Conservation (phyloP, 169 alveolate species). For the Eimeria tenella region DNA sequence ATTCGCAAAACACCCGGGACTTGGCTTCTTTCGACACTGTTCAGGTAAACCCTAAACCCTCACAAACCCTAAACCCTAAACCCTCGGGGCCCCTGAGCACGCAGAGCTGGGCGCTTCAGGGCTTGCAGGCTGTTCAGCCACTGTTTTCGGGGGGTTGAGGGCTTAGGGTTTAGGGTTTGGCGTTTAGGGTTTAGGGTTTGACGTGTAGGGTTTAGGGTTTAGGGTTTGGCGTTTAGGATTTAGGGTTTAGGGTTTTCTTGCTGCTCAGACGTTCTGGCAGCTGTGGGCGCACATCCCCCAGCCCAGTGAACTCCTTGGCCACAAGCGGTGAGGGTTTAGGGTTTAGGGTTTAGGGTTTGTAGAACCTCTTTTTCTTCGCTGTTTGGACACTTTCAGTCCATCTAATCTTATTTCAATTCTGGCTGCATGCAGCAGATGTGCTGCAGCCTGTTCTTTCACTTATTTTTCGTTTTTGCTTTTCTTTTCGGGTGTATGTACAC, state of each 20-base stretch:
- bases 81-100: no score
- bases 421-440: background rate
- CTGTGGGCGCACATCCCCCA: constrained; percentile 89
- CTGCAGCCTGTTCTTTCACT: background rate
- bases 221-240: background rate
- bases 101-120: no score
- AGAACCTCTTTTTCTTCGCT: no score
- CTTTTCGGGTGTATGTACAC: background rate
- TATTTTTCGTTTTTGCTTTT: background rate
- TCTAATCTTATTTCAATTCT: no score
- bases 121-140: no score
- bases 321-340: constrained; percentile 72
- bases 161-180: no score
- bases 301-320: constrained; percentile 87
- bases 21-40: constrained; percentile 78
- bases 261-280: constrained; percentile 86
- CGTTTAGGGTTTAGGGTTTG: no score
- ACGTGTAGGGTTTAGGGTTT: background rate
- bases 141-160: no score
- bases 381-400: no score
- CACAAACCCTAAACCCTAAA: no score
- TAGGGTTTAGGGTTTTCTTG: background rate
- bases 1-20: constrained; percentile 75
- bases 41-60: constrained; percentile 35
- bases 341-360: no score